Evolutionary conservation across 495 filamentous ascomycete species (phyloP).

Genomic region (Penicillium diatomitis): DNA sequence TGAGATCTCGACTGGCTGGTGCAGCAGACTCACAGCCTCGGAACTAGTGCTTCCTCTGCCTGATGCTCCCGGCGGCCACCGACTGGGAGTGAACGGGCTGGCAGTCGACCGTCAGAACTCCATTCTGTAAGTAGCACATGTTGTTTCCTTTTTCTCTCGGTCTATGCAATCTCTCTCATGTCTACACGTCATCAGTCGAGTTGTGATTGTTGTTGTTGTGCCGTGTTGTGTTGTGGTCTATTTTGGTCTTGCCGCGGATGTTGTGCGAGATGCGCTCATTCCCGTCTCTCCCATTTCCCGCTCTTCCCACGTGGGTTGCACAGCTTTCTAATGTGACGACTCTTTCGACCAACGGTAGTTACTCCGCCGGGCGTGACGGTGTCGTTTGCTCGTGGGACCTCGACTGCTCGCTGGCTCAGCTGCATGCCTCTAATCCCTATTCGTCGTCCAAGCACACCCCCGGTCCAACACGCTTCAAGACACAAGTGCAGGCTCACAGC

Average conservation of each 20-base stretch:
- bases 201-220: too few relatives aligned
- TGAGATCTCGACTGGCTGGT: conserved; percentile 8
- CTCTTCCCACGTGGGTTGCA: conserved; percentile 8
- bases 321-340: conserved; percentile 15
- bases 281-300: too few relatives aligned
- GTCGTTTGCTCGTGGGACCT: conserved; percentile 95
- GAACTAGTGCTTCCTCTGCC: conserved; percentile 80
- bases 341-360: conserved; percentile 44
- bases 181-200: too few relatives aligned
- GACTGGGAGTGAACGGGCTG: conserved; percentile 88
- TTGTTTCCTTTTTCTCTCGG: too few relatives aligned
- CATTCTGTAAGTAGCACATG: conserved; percentile 62
- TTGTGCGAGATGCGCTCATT: too few relatives aligned
- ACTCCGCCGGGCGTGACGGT: conserved; percentile 92
- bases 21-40: conserved; percentile 3
- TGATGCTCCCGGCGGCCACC: conserved; percentile 82
- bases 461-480: conserved; percentile 58
- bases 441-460: conserved; percentile 21
- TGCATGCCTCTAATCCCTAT: conserved; percentile 25
- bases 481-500: conserved; percentile 93
- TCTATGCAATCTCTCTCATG: too few relatives aligned
- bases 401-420: conserved; percentile 38
- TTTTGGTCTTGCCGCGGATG: too few relatives aligned
- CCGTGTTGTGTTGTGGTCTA: too few relatives aligned
- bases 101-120: conserved; percentile 75